phyloP scores from a whole-genome alignment of 805 yeast species.

The Nakazawaea populi region DNA sequence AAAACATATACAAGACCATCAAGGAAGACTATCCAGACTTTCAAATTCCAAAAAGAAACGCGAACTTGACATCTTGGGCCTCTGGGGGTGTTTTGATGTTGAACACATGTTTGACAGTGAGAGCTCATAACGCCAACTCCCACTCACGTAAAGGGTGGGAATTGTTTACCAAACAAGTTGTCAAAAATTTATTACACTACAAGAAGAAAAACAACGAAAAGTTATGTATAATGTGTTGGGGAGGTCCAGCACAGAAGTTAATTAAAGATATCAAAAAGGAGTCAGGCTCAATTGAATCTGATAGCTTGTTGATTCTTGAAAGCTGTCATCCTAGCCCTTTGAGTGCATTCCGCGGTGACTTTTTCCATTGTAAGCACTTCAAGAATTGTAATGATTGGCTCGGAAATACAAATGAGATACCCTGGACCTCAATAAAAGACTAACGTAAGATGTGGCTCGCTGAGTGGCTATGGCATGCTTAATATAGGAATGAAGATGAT shows the following conservation, averaged over 20 bases:
- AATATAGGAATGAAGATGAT: too few relatives aligned
- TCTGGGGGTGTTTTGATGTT: constrained; percentile 79
- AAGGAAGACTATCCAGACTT: constrained; percentile 65
- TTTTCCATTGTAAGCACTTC: constrained; percentile 74
- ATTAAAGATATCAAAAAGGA: constrained; percentile 20
- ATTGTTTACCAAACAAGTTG: constrained; percentile 68
- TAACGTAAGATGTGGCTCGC: neutral
- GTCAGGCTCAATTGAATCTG: constrained; percentile 26
- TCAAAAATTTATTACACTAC: constrained; percentile 44
- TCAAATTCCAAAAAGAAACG: constrained; percentile 49
- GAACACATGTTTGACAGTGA: constrained; percentile 86
- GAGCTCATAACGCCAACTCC: constrained; percentile 89
- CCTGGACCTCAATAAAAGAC: constrained; percentile 8
- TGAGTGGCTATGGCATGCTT: too few relatives aligned
- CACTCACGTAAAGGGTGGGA: constrained; percentile 95
- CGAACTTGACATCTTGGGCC: constrained; percentile 81
- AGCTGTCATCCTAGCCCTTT: constrained; percentile 95
- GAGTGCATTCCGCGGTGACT: constrained; percentile 76
- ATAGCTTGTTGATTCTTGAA: constrained; percentile 41
- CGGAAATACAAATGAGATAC: constrained; percentile 26
- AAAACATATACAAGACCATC: constrained; percentile 80
- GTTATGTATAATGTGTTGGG: constrained; percentile 65
- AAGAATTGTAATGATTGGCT: constrained; percentile 76
- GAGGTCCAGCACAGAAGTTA: constrained; percentile 37
- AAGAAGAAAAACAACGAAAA: constrained; percentile 42